A percentile compares a stretch with the other conserved stretches of the same genome.
phyloP scores from a whole-genome alignment of 805 yeast species.

The Candida incommunis region DNA sequence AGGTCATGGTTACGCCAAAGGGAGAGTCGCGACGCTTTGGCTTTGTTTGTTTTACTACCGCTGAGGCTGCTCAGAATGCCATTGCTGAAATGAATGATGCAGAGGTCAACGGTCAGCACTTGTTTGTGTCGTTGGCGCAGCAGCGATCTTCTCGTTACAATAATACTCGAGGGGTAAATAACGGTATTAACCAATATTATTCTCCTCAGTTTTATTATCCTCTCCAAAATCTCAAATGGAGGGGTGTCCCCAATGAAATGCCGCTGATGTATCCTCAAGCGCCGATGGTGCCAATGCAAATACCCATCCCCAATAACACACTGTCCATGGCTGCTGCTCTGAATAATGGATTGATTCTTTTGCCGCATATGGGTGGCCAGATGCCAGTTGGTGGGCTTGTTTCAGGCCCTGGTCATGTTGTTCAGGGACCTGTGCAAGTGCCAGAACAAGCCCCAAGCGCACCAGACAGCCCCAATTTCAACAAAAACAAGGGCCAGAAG shows the following conservation, averaged over 20 bases:
- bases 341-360: neutral
- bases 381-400: neutral
- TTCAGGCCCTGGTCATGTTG: neutral
- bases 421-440: neutral
- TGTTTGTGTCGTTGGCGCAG: slow-evolving; percentile 60
- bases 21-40: slow-evolving; percentile 63
- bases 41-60: slow-evolving; percentile 58
- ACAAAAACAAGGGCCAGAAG: slow-evolving; percentile 5
- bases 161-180: slow-evolving; percentile 27
- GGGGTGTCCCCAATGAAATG: slow-evolving; percentile 87
- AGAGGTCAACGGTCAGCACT: slow-evolving; percentile 33
- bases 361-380: neutral
- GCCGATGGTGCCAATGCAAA: slow-evolving; percentile 55
- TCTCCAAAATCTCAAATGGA: slow-evolving; percentile 33
- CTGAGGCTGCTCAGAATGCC: slow-evolving; percentile 56
- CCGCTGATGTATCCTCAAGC: slow-evolving; percentile 79
- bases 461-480: slow-evolving; percentile 1
- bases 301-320: slow-evolving; percentile 55
- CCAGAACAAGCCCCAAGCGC: neutral
- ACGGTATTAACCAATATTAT: slow-evolving; percentile 32
- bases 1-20: slow-evolving; percentile 35
- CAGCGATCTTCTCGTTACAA: slow-evolving; percentile 33
- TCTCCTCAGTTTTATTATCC: slow-evolving; percentile 3
- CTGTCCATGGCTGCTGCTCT: neutral
- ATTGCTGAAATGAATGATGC: slow-evolving; percentile 48